A percentile compares a stretch with the other conserved stretches of the same genome.
phyloP scores from a whole-genome alignment of 2,329 filamentous ascomycete genomes.

The Paecilomyces variotii region DNA sequence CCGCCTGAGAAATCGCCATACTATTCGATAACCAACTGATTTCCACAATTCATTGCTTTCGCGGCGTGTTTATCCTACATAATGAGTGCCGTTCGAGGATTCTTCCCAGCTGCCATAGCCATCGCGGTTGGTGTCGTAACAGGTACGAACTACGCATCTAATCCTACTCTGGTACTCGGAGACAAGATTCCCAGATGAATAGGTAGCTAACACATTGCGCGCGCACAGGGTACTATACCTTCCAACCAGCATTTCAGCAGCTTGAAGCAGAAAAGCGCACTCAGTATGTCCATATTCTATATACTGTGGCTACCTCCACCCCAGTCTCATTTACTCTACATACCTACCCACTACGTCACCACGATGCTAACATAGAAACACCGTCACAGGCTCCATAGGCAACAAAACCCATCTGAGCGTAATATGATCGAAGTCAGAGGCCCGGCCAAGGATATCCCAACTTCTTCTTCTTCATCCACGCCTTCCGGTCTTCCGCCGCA shows the following conservation, averaged over 20 bases:
- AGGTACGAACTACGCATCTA: conserved; percentile 16
- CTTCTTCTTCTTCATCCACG: neutral
- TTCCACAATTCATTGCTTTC: neutral
- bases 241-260: conserved; percentile 34
- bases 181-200: neutral
- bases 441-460: neutral
- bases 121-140: conserved; percentile 34
- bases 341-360: neutral
- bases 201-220: conserved; percentile 7
- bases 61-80: conserved; percentile 1
- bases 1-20: neutral
- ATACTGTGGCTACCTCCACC: neutral
- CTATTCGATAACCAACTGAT: neutral
- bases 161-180: neutral
- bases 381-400: neutral
- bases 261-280: conserved; percentile 23
- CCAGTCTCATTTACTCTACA: neutral
- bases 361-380: neutral
- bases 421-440: neutral
- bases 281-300: conserved; percentile 3
- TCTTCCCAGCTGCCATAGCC: conserved; percentile 29
- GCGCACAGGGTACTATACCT: conserved; percentile 34
- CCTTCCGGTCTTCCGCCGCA: neutral
- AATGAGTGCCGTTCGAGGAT: conserved; percentile 28
- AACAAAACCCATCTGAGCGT: neutral